Percentiles rank a stretch among this genome's conserved stretches.
These are phyloP conservation scores for Ophiostoma sp. DNA, from an alignment of 2,329 filamentous ascomycete genomes.

Conservation along the genomic window DNA sequence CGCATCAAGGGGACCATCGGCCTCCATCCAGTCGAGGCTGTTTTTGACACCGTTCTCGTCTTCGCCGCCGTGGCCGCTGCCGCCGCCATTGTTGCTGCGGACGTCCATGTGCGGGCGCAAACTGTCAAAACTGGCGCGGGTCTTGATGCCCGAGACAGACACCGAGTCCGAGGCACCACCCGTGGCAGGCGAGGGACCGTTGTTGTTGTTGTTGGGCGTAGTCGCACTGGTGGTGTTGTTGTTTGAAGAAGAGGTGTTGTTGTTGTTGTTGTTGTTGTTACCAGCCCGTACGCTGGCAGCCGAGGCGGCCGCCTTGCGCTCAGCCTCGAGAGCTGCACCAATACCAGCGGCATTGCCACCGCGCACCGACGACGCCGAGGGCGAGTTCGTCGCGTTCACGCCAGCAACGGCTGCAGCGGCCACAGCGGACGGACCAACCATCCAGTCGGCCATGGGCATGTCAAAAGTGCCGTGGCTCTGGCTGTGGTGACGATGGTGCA, in stretches of 20 bases:
- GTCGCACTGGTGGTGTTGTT: background rate
- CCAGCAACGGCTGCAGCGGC: background rate
- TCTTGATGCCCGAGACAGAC: background rate
- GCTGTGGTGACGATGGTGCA: background rate
- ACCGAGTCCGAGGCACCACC: background rate
- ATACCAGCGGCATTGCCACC: background rate
- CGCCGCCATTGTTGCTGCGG: background rate
- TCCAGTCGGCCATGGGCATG: constrained; percentile 35
- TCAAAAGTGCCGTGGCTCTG: constrained; percentile 32
- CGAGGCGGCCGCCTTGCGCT: constrained; percentile 12
- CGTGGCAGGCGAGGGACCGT: background rate
- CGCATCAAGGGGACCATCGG: constrained; percentile 27
- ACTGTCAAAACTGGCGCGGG: background rate
- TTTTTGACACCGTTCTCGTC: constrained; percentile 19
- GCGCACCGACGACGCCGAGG: background rate
- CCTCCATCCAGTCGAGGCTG: constrained; percentile 34
- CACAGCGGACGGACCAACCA: constrained; percentile 13
- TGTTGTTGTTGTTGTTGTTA: background rate
- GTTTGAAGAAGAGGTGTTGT: background rate
- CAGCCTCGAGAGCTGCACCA: constrained; percentile 15
- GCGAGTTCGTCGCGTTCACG: background rate
- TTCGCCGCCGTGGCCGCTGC: background rate
- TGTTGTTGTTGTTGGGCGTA: background rate
- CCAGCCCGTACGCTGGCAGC: background rate
- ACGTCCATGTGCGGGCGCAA: constrained; percentile 11